phyloP scores from a whole-genome alignment of 768 basidiomycete genomes.

The Pleurotus platypus region DNA sequence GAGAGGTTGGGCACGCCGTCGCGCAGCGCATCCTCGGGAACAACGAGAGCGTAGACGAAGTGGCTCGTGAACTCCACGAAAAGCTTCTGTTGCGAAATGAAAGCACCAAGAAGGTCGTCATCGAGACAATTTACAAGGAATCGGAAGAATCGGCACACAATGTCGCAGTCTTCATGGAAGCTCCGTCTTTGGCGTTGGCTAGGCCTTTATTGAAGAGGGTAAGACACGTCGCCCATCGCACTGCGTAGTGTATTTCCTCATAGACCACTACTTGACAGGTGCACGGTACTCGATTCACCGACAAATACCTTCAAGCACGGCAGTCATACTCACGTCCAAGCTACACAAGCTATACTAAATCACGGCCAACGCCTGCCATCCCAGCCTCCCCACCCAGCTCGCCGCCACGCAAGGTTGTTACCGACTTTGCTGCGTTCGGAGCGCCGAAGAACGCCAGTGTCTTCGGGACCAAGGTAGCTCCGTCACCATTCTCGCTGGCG shows the following conservation, averaged over 20 bases:
- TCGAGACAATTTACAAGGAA: conserved; percentile 95
- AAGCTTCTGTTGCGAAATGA: conserved; percentile 88
- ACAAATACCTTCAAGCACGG: conserved; percentile 85
- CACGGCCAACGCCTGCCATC: conserved; percentile 14
- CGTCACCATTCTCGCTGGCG: conserved; percentile 76
- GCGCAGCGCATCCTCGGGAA: conserved; percentile 89
- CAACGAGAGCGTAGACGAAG: conserved; percentile 95
- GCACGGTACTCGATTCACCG: conserved; percentile 93
- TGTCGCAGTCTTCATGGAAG: conserved; percentile 77
- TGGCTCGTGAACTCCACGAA: conserved; percentile 92
- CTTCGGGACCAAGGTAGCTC: conserved; percentile 78
- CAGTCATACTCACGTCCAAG: conserved; percentile 52
- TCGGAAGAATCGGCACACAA: conserved; percentile 88
- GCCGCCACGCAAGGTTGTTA: conserved; percentile 83
- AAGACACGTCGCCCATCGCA: conserved; percentile 13
- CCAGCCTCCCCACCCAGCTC: conserved; percentile 51
- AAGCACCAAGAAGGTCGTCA: conserved; percentile 93
- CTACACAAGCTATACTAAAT: conserved; percentile 43
- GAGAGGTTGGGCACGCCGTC: conserved; percentile 91
- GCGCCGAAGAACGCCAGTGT: conserved; percentile 73
- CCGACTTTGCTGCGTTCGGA: conserved; percentile 85
- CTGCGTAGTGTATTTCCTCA: neutral
- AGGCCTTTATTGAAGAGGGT: conserved; percentile 79
- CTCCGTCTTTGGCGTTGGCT: conserved; percentile 68
- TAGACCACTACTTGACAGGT: conserved; percentile 51